phyloP scores from a whole-genome alignment of 2,329 filamentous ascomycete genomes.

The Aspergillus hiratsukae region DNA sequence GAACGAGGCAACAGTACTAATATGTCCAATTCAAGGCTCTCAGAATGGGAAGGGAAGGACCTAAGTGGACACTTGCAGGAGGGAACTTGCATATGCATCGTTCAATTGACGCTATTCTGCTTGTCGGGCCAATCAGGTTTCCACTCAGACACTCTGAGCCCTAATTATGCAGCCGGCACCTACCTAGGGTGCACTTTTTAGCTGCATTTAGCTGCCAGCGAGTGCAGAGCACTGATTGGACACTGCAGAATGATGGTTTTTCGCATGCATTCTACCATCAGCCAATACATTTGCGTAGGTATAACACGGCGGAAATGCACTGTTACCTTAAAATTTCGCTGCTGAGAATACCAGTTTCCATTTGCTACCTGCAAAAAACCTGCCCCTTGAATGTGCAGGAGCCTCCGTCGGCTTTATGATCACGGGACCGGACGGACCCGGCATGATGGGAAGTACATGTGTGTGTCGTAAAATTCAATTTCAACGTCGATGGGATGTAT shows the following conservation, averaged over 20 bases:
- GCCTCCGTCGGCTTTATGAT: slow-evolving; percentile 31
- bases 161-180: not conserved
- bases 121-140: not conserved
- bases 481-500: slow-evolving; percentile 29
- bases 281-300: slow-evolving; percentile 23
- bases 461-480: slow-evolving; percentile 37
- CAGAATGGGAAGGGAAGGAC: not conserved
- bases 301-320: slow-evolving; percentile 15
- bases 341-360: slow-evolving; percentile 20
- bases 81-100: not conserved
- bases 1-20: not conserved
- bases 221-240: slow-evolving; percentile 23
- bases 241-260: slow-evolving; percentile 16
- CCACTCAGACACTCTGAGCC: not conserved
- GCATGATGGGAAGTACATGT: slow-evolving; percentile 32
- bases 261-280: slow-evolving; percentile 16
- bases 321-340: slow-evolving; percentile 24
- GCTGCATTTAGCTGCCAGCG: slow-evolving; percentile 26
- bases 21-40: not conserved
- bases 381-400: slow-evolving; percentile 29
- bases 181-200: slow-evolving; percentile 17
- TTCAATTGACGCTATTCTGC: not conserved
- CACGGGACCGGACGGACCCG: slow-evolving; percentile 38
- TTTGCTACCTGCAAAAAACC: slow-evolving; percentile 29
- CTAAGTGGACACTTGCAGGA: not conserved